Conservation (phyloP, 495 filamentous ascomycete genomes). For the Penicillium parvum region DNA sequence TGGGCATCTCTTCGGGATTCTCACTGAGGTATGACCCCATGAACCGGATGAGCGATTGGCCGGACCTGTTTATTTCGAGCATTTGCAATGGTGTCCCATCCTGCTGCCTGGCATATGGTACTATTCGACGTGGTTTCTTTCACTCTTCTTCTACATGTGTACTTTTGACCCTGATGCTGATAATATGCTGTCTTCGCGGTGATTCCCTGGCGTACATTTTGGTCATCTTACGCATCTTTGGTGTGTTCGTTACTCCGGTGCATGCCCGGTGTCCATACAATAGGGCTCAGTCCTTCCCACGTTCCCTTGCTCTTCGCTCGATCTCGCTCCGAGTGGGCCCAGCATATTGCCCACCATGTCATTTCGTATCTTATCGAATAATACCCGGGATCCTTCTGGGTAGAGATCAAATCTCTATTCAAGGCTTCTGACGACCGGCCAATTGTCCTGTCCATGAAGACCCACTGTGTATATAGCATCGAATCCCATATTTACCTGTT, state of each 20-base stretch:
- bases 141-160: constrained; percentile 26
- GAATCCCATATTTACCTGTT: constrained; percentile 1
- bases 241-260: constrained; percentile 10
- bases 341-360: background rate
- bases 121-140: constrained; percentile 30
- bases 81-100: constrained; percentile 41
- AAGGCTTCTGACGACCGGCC: background rate
- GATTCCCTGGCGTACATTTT: constrained; percentile 27
- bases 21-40: constrained; percentile 34
- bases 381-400: too few relatives aligned
- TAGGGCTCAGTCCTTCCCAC: background rate
- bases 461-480: constrained; percentile 14
- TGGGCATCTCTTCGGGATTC: constrained; percentile 21
- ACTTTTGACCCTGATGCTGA: constrained; percentile 23
- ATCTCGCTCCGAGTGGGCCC: background rate
- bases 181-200: constrained; percentile 23
- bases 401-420: background rate
- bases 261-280: constrained; percentile 11
- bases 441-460: background rate
- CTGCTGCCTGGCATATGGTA: constrained; percentile 36
- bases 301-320: background rate
- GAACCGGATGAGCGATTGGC: constrained; percentile 44
- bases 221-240: constrained; percentile 15
- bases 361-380: background rate
- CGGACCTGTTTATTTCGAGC: constrained; percentile 34